A percentile compares a stretch with the other conserved stretches of the same genome.
These are phyloP conservation scores for Zarea fungicola DNA, from an alignment of 2,329 filamentous ascomycete species.

Conservation along the genomic window DNA sequence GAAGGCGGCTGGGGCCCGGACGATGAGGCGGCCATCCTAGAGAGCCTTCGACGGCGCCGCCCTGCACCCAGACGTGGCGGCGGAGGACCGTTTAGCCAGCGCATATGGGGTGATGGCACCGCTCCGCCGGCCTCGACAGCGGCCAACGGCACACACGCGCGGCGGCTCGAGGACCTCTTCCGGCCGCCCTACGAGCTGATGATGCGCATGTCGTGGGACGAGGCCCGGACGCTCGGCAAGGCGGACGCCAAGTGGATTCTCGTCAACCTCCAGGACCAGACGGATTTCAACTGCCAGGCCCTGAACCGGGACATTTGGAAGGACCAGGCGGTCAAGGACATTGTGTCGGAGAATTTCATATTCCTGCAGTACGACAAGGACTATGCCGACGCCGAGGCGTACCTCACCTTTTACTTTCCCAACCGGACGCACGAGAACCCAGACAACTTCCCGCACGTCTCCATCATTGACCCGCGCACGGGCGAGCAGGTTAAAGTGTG, in stretches of 20 bases:
- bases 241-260: constrained; percentile 89
- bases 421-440: constrained; percentile 65
- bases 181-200: constrained; percentile 90
- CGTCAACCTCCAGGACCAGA: constrained; percentile 90
- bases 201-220: constrained; percentile 71
- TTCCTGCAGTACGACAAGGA: constrained; percentile 93
- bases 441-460: constrained; percentile 93
- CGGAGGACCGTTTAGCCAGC: constrained; percentile 33
- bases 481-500: constrained; percentile 97
- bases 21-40: constrained; percentile 55
- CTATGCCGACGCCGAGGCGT: constrained; percentile 71
- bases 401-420: constrained; percentile 84
- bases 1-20: constrained; percentile 42
- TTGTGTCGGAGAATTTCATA: constrained; percentile 86
- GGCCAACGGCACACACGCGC: constrained; percentile 61
- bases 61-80: constrained; percentile 21
- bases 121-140: constrained; percentile 17
- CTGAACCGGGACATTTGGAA: constrained; percentile 97
- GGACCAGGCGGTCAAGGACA: constrained; percentile 68
- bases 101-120: constrained; percentile 31
- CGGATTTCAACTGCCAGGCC: constrained; percentile 89
- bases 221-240: constrained; percentile 79
- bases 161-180: constrained; percentile 83
- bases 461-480: constrained; percentile 90
- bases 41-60: constrained; percentile 54